Evolutionary conservation across 352 stramenopile species (phyloP), one percentile per base, ranked within the genome.

Genomic region (Salisapilia sapeloensis): DNA sequence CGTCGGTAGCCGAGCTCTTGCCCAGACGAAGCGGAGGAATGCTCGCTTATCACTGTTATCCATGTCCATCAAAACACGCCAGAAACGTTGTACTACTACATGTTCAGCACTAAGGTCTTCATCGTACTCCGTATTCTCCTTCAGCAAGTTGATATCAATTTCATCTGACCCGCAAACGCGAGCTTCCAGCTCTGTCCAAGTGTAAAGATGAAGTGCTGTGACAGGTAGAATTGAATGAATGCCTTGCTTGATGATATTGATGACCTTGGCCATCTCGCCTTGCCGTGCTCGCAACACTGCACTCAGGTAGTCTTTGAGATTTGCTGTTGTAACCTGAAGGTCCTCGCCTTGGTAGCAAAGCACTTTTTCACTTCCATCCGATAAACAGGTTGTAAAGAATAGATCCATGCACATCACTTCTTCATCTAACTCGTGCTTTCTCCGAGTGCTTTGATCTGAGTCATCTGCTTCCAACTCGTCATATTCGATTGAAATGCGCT

Each of bases 21-120:
- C 75, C 69, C 71, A 90, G 3, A 87, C 75, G 29, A 90, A 90
- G 9, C 72, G 59, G 21, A 90, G 38, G 30, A 90, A 90, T 4
- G 66, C 66, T 4, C 63, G 54, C 26, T 71, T 71, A 29, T 90
- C 69, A 7, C 80, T 53, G 14, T 76, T 50, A 12, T 57, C 56
- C 31, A 86, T 56, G 13, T 35, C 53, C 13, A 53, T 44, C 6
- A 90, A 46, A 14, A 87, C 66, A 2, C 67, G 60, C 75, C 75
- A 90, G 33, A 90, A 86, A 9, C 72, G 48, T 44, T 75, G 60
- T 15, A 90, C 62, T 26, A 71, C 80, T 30, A 75, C 63, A 33
- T 87, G 63, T 1, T 54, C 51, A 0, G 51, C 23, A 7, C 52
- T 63, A 14, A 87, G 36, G 6, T 81, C 72, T 46, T 90, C 75